A percentile compares a stretch with the other conserved stretches of the same genome.
Conservation (phyloP, 192 early-diverging fungal genomes). For the Backusella parvicylindrica region DNA sequence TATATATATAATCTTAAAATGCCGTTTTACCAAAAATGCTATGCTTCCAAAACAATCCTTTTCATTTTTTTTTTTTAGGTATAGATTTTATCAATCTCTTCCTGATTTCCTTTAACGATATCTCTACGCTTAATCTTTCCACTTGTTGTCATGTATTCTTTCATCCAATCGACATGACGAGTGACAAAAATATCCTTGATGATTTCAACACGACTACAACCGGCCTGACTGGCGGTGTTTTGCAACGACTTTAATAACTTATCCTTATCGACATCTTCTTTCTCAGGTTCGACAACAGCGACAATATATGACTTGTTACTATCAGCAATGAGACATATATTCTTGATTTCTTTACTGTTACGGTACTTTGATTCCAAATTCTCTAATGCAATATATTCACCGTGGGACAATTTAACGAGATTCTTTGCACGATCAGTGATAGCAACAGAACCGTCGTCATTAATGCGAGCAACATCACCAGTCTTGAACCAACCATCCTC, state of each 20-base stretch:
- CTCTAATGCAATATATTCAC: conserved; percentile 67
- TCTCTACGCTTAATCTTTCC: conserved; percentile 71
- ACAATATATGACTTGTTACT: conserved; percentile 59
- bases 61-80: background rate
- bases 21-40: background rate
- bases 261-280: conserved; percentile 36
- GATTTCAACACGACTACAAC: conserved; percentile 63
- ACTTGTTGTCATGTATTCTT: conserved; percentile 74
- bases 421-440: conserved; percentile 86
- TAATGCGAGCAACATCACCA: conserved; percentile 43
- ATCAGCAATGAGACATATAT: conserved; percentile 71
- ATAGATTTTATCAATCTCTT: conserved; percentile 30
- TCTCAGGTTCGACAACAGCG: conserved; percentile 65
- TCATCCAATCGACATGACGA: conserved; percentile 59
- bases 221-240: conserved; percentile 46
- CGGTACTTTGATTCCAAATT: conserved; percentile 68
- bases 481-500: conserved; percentile 56
- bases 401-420: conserved; percentile 71
- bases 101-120: conserved; percentile 24
- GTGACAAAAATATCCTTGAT: conserved; percentile 53
- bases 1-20: background rate
- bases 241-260: conserved; percentile 53
- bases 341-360: conserved; percentile 62
- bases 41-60: background rate
- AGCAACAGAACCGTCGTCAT: conserved; percentile 47